Base-by-base conservation (phyloP, 768 basidiomycete genomes). In the Lentinus tigrinus region DNA sequence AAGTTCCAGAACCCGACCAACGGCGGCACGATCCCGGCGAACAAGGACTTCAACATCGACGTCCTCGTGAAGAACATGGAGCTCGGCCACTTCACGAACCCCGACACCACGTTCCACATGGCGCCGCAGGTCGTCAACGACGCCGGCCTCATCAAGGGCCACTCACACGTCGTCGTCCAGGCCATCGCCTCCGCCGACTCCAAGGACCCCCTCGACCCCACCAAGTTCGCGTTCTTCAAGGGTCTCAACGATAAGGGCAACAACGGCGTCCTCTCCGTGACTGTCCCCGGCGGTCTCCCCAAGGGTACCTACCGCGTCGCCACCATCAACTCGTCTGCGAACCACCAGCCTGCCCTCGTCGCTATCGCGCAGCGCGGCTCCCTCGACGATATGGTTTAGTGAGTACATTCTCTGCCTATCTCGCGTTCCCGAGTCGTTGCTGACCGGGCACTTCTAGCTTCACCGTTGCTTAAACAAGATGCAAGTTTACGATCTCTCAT, bases 191-290 rank as follows among this genome's bases (percentile, higher is more conserved):
- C 78, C 4, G 59, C 85, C 37, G 68, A 68, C n/a, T 73, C 77
- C 54, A 78, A 77, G n/a, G 66, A 67, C 1, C 67, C 77, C 31
- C 75, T 77, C 36, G 75, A 86, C 68, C 80, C 85, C 5, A 73
- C 68, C 54, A 72, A 72, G 46, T 88, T 88, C 63, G 76, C 74
- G 27, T 88, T 87, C 75, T 88, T 89, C 82, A 83, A 84, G 79
- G 87, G 75, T 63, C 72, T 76, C 59, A 81, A 76, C 69, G 63
- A 56, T 11, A 73, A 74, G 0, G 77, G 81, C n/a, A 70, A 68
- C 23, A 72, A 67, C 57, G 87, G 85, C 4, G 48, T 67, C 21
- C 61, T 82, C 9, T 64, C 73, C 19, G 73, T 73, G 2, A 55
- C 55, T 1, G 79, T 83, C 49, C 62, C 70, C 3, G 73, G 67